phyloP scores from a whole-genome alignment of 2,329 filamentous ascomycete genomes.

The Pestalotiopsis sp. region DNA sequence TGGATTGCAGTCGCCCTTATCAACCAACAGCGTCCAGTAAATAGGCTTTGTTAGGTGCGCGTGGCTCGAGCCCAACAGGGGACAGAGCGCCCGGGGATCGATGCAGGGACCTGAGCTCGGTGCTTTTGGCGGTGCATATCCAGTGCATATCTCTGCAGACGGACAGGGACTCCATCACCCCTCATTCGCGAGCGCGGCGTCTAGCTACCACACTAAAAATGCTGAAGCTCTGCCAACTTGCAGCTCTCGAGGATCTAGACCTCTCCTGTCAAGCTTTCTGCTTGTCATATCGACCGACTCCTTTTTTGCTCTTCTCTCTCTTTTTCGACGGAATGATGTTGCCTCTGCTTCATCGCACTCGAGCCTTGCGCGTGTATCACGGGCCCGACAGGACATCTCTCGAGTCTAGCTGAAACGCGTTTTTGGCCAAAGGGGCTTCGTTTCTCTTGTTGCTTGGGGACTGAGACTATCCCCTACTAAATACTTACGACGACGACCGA shows the following conservation, averaged over 20 bases:
- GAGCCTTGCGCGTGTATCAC: background rate
- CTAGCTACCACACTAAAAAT: background rate
- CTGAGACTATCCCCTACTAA: background rate
- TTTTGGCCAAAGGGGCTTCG: background rate
- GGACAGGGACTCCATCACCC: background rate
- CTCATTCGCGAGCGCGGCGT: background rate
- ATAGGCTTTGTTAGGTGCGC: background rate
- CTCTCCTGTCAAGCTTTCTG: background rate
- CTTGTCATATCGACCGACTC: background rate
- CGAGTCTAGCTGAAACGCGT: background rate
- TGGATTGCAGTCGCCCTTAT: background rate
- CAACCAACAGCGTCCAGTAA: background rate
- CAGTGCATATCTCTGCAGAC: background rate
- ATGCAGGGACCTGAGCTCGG: background rate
- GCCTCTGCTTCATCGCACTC: background rate
- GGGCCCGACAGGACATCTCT: background rate
- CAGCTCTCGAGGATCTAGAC: background rate
- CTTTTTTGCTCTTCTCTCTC: background rate
- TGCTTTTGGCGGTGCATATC: background rate
- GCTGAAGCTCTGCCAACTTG: background rate
- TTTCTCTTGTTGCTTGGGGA: background rate
- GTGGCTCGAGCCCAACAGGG: background rate
- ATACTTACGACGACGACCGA: background rate
- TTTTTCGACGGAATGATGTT: background rate
- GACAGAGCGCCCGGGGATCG: background rate